phyloP scores from a whole-genome alignment of 2,329 filamentous ascomycete species.

The Colletotrichum cereale region DNA sequence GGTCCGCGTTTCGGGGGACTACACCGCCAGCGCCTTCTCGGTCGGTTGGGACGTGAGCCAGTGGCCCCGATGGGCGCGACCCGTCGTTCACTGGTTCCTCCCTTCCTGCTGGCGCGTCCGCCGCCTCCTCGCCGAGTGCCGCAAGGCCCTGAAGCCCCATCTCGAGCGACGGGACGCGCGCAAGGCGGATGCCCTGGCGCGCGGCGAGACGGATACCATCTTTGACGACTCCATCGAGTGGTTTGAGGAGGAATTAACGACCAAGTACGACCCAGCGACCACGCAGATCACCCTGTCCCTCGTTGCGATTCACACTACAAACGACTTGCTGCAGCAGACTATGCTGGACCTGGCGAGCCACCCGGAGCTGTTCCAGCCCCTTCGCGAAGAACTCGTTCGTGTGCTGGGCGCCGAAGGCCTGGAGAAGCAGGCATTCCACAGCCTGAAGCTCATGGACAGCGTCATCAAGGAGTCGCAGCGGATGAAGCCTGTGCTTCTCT shows the following conservation, averaged over 20 bases:
- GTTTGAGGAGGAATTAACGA: constrained; percentile 25
- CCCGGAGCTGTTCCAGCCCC: constrained; percentile 41
- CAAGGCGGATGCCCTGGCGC: constrained; percentile 27
- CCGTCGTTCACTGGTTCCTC: constrained; percentile 41
- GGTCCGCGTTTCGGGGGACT: constrained; percentile 35
- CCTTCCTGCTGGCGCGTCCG: constrained; percentile 39
- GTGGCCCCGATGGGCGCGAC: constrained; percentile 40
- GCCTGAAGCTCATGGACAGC: constrained; percentile 45
- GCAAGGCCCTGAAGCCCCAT: constrained; percentile 34
- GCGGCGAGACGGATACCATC: constrained; percentile 9
- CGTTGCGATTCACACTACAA: constrained; percentile 45
- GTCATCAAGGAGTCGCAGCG: constrained; percentile 46
- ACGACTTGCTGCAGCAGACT: constrained; percentile 40
- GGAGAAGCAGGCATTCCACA: constrained; percentile 43
- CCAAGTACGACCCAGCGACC: constrained; percentile 30
- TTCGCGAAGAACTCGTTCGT: constrained; percentile 43
- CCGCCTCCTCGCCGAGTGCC: constrained; percentile 17
- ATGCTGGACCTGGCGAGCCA: constrained; percentile 43
- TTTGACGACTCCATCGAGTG: constrained; percentile 44
- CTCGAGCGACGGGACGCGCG: constrained; percentile 30
- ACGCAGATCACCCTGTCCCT: constrained; percentile 42
- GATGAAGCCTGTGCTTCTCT: constrained; percentile 42
- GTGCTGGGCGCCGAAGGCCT: constrained; percentile 42
- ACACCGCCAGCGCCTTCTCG: constrained; percentile 20
- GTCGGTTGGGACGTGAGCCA: constrained; percentile 23